Conservation (phyloP, 139 green algal genomes). For the Coccomyxa sp. region DNA sequence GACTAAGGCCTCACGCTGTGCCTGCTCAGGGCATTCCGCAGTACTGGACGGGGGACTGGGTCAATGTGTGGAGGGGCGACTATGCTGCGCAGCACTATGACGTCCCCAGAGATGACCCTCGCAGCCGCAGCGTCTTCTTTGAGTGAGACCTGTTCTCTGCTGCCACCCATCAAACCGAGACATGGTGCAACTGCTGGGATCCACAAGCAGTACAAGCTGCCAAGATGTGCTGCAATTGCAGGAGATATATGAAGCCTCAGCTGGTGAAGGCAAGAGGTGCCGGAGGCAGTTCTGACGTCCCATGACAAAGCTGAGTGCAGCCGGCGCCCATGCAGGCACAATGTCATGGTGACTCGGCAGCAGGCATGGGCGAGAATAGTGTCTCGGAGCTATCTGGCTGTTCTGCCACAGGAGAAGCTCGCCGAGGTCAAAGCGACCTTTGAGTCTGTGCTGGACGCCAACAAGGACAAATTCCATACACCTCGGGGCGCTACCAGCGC, state of each 20-base stretch:
- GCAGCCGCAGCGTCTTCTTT: background rate
- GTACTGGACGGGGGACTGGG: conserved; percentile 6
- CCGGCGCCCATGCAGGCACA: background rate
- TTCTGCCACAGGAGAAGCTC: background rate
- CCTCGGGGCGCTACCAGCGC: background rate
- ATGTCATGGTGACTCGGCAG: background rate
- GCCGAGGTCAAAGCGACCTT: background rate
- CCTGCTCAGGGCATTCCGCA: background rate
- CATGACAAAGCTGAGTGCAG: too few species aligned
- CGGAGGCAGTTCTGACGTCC: too few species aligned
- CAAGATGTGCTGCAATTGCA: background rate
- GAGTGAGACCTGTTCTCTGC: background rate
- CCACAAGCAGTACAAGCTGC: background rate
- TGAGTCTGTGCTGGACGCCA: background rate
- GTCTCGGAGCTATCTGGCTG: background rate
- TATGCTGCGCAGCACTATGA: background rate
- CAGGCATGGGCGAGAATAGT: background rate
- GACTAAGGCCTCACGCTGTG: background rate
- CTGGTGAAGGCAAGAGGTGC: too few species aligned
- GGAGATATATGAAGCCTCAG: too few species aligned
- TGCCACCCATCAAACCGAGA: background rate
- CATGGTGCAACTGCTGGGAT: background rate
- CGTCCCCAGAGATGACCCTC: background rate
- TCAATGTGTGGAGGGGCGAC: background rate
- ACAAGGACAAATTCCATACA: background rate